Conservation (phyloP, 805 yeast genomes). For the Candida sphagnicola region DNA sequence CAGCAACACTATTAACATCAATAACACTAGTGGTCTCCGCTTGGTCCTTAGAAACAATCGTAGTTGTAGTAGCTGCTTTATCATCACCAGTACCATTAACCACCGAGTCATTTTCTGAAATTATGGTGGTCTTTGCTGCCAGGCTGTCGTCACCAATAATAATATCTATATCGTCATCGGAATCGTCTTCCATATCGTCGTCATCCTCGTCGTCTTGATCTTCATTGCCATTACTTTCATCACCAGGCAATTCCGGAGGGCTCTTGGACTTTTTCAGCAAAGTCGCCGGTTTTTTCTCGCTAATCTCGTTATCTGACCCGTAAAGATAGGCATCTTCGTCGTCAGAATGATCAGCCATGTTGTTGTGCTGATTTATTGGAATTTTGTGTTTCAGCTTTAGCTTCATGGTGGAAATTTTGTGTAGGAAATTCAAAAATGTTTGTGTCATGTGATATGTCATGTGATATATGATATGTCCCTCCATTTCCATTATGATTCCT, state of each 20-base stretch:
- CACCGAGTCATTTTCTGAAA: slow-evolving; percentile 25
- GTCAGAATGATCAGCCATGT: slow-evolving; percentile 13
- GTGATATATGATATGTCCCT: too few species aligned
- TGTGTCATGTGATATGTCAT: too few species aligned
- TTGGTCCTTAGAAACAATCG: slow-evolving; percentile 29
- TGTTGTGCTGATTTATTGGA: too few species aligned
- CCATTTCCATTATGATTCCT: too few species aligned
- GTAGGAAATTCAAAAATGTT: too few species aligned
- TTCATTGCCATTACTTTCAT: slow-evolving; percentile 28
- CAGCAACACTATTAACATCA: slow-evolving; percentile 72
- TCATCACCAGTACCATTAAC: slow-evolving; percentile 20
- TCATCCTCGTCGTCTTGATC: slow-evolving; percentile 44
- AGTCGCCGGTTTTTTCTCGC: slow-evolving; percentile 12
- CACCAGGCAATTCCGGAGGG: slow-evolving; percentile 18
- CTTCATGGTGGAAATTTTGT: too few species aligned
- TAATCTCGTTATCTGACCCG: slow-evolving; percentile 46
- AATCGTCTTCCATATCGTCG: slow-evolving; percentile 45
- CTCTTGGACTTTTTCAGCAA: slow-evolving; percentile 17
- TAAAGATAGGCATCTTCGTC: slow-evolving; percentile 70
- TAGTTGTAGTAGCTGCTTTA: slow-evolving; percentile 28
- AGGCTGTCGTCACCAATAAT: slow-evolving; percentile 50
- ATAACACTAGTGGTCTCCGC: slow-evolving; percentile 39
- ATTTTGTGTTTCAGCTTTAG: too few species aligned
- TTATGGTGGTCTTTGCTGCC: slow-evolving; percentile 20
- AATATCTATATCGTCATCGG: slow-evolving; percentile 75